These are phyloP conservation scores for Acidomyces sp. DNA, from an alignment of 495 filamentous ascomycete genomes.

Conservation along the genomic window DNA sequence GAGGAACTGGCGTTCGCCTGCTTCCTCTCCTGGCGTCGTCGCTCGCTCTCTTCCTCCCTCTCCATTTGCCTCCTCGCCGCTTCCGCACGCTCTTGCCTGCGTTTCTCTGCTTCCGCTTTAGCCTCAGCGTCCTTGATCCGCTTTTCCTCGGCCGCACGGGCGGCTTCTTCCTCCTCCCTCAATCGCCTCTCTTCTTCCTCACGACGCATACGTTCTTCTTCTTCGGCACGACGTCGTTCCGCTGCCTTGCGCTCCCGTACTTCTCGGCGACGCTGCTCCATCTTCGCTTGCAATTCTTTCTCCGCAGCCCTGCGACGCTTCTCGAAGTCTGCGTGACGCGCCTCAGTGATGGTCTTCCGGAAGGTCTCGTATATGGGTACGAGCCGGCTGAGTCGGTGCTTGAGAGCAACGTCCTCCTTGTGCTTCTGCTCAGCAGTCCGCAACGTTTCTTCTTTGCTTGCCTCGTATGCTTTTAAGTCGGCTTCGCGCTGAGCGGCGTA, in stretches of 20 bases:
- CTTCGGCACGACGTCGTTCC: conserved; percentile 71
- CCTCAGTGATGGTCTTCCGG: conserved; percentile 62
- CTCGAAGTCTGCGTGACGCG: conserved; percentile 90
- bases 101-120: conserved; percentile 75
- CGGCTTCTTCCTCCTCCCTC: conserved; percentile 72
- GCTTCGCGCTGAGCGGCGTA: conserved; percentile 70
- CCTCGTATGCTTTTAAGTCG: conserved; percentile 70
- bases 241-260: conserved; percentile 57
- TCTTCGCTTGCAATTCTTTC: conserved; percentile 77
- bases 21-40: conserved; percentile 14
- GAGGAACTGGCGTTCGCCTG: conserved; percentile 4
- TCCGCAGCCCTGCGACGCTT: conserved; percentile 78
- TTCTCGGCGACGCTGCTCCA: conserved; percentile 74
- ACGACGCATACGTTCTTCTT: conserved; percentile 53
- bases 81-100: conserved; percentile 47
- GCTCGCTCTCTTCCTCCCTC: conserved; percentile 55
- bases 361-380: conserved; percentile 71
- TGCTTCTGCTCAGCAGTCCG: conserved; percentile 74
- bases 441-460: conserved; percentile 58
- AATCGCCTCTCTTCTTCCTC: conserved; percentile 77
- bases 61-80: conserved; percentile 49
- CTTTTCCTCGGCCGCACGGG: conserved; percentile 57
- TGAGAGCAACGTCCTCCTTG: conserved; percentile 77
- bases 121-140: conserved; percentile 48
- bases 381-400: conserved; percentile 75